Conservation (phyloP, 73 alveolate genomes). For the Paramecium tetraurelia region DNA sequence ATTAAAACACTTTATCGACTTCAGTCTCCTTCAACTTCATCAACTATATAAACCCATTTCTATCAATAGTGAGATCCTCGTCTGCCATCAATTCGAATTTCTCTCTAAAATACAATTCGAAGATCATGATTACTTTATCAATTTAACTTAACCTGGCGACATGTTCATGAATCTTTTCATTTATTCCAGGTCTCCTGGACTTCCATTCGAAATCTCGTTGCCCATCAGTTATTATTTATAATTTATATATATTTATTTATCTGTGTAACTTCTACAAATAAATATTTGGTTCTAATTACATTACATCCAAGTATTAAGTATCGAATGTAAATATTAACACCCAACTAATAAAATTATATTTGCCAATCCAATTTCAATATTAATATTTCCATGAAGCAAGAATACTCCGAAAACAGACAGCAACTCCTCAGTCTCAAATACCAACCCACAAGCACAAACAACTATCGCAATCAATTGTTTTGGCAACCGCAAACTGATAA, state of each 20-base stretch:
- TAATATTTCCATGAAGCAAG: neutral
- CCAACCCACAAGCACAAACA: neutral
- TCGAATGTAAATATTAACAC: neutral
- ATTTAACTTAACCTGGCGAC: constrained; percentile 62
- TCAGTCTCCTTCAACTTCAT: constrained; percentile 56
- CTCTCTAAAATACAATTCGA: constrained; percentile 32
- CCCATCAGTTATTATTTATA: constrained; percentile 43
- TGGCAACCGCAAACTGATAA: neutral
- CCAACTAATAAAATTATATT: neutral
- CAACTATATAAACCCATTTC: constrained; percentile 47
- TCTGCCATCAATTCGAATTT: constrained; percentile 64
- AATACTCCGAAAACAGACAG: neutral
- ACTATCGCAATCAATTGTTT: neutral
- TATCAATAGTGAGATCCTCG: constrained; percentile 60
- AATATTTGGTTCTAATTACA: neutral
- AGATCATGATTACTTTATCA: constrained; percentile 31
- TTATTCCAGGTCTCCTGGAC: constrained; percentile 50
- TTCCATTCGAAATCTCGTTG: constrained; percentile 52
- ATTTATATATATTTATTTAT: neutral
- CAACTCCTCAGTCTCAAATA: neutral
- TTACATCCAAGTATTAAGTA: neutral
- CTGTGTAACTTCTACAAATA: neutral
- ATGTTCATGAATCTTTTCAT: constrained; percentile 51
- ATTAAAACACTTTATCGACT: constrained; percentile 52
- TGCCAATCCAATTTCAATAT: neutral